A percentile compares a stretch with the other conserved stretches of the same genome.
Conservation (phyloP, 768 basidiomycete species). For the Inosperma sp. region DNA sequence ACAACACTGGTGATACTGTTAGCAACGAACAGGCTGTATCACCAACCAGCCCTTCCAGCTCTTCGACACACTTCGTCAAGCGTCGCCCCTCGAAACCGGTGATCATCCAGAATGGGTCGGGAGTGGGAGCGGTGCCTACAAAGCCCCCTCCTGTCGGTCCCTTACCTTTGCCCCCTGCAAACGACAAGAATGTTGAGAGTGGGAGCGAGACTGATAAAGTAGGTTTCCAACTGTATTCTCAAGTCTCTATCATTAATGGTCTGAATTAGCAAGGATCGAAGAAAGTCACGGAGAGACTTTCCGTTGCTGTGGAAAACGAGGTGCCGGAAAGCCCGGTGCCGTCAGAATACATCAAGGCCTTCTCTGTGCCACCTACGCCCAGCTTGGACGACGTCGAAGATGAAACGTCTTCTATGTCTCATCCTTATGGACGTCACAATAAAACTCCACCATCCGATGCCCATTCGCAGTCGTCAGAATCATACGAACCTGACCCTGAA, state of each 20-base stretch:
- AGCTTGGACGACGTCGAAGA: slow-evolving; percentile 6
- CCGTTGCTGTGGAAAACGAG: background rate
- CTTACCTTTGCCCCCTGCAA: background rate
- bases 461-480: slow-evolving; percentile 7
- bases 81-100: background rate
- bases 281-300: too few species aligned
- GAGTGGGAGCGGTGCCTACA: background rate
- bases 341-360: background rate
- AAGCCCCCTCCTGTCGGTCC: slow-evolving; percentile 2
- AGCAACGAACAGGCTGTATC: background rate
- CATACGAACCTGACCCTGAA: slow-evolving; percentile 7
- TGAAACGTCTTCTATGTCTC: background rate
- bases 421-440: too few species aligned
- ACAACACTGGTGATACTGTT: too few species aligned
- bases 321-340: slow-evolving; percentile 4
- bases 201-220: background rate
- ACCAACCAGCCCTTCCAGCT: background rate
- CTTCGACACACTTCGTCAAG: background rate
- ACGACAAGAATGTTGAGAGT: background rate
- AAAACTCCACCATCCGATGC: slow-evolving; percentile 2
- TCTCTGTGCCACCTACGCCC: background rate
- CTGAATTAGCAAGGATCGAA: too few species aligned
- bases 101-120: background rate
- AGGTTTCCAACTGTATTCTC: too few species aligned
- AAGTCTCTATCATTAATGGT: too few species aligned